phyloP scores from a whole-genome alignment of 225 moss, liverwort and hornwort genomes.

The Anthoceros angustus region DNA sequence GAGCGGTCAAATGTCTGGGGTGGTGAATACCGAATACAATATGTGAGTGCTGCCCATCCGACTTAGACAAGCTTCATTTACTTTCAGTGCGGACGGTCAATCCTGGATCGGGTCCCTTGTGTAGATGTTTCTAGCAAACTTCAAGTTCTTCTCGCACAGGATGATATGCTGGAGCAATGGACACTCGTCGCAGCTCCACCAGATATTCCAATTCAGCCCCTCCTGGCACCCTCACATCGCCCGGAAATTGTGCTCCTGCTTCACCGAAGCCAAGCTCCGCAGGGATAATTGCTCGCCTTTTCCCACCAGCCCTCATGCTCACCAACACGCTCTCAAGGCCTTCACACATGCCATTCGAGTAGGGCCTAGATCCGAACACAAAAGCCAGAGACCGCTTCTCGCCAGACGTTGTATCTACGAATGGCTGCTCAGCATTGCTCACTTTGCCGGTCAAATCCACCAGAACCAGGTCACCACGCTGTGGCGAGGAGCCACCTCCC shows the following conservation, averaged over 20 bases:
- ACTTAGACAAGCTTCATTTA: no score
- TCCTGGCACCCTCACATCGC: conserved; percentile 39
- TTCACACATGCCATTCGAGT: conserved; percentile 60
- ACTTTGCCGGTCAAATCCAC: conserved; percentile 51
- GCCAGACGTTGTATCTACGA: conserved; percentile 40
- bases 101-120: not conserved
- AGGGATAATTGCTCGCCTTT: conserved; percentile 47
- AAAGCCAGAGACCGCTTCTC: conserved; percentile 57
- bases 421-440: conserved; percentile 33
- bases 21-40: no score
- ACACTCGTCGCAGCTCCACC: conserved; percentile 60
- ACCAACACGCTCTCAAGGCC: conserved; percentile 62
- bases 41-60: no score
- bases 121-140: not conserved
- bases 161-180: conserved; percentile 40
- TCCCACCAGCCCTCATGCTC: conserved; percentile 72
- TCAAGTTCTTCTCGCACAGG: not conserved
- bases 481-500: conserved; percentile 67
- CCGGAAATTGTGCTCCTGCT: conserved; percentile 41
- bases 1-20: no score
- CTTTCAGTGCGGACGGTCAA: not conserved
- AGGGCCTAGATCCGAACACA: conserved; percentile 60
- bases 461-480: conserved; percentile 69
- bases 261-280: conserved; percentile 63
- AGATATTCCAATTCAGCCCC: conserved; percentile 50